Evolutionary conservation across 176 grass and related monocot species (phyloP), one percentile per base, ranked within the genome.

Genomic region (Musa beccarii): DNA sequence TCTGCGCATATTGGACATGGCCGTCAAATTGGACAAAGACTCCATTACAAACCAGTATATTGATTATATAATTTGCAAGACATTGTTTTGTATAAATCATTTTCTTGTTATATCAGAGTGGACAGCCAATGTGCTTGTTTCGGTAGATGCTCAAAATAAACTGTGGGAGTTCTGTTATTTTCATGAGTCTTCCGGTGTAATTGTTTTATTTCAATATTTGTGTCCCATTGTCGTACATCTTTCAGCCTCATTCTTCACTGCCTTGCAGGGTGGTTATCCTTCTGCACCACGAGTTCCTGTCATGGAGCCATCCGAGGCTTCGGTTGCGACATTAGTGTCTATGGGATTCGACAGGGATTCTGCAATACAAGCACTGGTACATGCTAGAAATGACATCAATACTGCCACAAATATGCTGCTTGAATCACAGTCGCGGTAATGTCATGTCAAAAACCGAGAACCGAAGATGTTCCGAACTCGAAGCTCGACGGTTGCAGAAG

Each of bases 301-400:
- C 13, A 52, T 68, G 34, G 81, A 85, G 69, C 76, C 88, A 13
- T 53, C 63, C 16, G 90, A 99, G 11, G 68, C 82, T 54, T 94
- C 86, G 7, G 67, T 94, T 26, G 53, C 81, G 10, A 76, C 79
- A 9, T 86, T 99, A 1, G 81, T 94, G 22, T 89, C 95, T 10
- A 99, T 99, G 90, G 95, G 90, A 59, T 99, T 99, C 14, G 90
- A 99, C 43, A 86, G 79, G 24, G 75, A 72, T 66, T 91, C 95
- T 53, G 88, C 86, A 52, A 84, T 88, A 52, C 90, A 86, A 74
- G 90, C 90, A 23, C 86, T 99, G 56, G 54, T 77, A 52, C 74
- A 89, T 49, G 87, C 95, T 25, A 80, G 84, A 82, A 81, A 94
- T 26, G 90, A 94, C 51, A 73, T 94, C 69, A 89, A 91, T 79